phyloP scores from a whole-genome alignment of 768 basidiomycete species.

The Panus rudis region DNA sequence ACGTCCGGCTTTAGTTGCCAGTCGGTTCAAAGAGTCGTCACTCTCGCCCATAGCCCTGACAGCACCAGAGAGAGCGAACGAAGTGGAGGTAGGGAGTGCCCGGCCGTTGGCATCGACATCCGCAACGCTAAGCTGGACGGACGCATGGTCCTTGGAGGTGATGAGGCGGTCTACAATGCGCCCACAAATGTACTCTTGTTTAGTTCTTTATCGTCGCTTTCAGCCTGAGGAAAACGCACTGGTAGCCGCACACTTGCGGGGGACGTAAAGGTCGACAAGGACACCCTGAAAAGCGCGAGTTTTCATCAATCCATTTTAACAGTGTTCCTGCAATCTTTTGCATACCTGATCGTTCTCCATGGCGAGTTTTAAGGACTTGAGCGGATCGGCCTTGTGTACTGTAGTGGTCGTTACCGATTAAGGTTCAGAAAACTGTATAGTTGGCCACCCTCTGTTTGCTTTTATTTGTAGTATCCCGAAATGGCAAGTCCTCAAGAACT shows the following conservation, averaged over 20 bases:
- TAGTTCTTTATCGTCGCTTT: background rate
- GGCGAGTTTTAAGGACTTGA: slow-evolving; percentile 24
- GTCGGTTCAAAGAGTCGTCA: slow-evolving; percentile 93
- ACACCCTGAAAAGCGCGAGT: slow-evolving; percentile 54
- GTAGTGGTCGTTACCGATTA: slow-evolving; percentile 15
- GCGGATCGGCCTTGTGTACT: slow-evolving; percentile 13
- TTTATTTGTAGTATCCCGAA: slow-evolving; percentile 12
- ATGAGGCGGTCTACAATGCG: slow-evolving; percentile 79
- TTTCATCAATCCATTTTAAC: slow-evolving; percentile 4
- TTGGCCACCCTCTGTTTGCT: slow-evolving; percentile 17
- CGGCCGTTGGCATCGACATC: slow-evolving; percentile 91
- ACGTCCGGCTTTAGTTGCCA: slow-evolving; percentile 94
- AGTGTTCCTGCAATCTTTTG: background rate
- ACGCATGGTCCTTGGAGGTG: slow-evolving; percentile 98
- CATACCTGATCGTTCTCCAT: slow-evolving; percentile 93
- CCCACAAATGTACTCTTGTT: slow-evolving; percentile 3
- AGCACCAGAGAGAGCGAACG: slow-evolving; percentile 91
- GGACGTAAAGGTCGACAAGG: slow-evolving; percentile 99
- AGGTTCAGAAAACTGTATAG: slow-evolving; percentile 27
- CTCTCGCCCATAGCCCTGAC: slow-evolving; percentile 94
- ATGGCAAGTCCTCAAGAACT: too few relatives aligned
- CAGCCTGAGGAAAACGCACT: slow-evolving; percentile 78
- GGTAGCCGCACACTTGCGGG: slow-evolving; percentile 97
- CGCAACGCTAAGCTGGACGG: slow-evolving; percentile 90
- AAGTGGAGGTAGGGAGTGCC: slow-evolving; percentile 72